Percentiles rank a stretch among this genome's conserved stretches.
These are phyloP conservation scores for Gentiana straminea DNA, from an alignment of 257 asterid species.

Conservation along the genomic window DNA sequence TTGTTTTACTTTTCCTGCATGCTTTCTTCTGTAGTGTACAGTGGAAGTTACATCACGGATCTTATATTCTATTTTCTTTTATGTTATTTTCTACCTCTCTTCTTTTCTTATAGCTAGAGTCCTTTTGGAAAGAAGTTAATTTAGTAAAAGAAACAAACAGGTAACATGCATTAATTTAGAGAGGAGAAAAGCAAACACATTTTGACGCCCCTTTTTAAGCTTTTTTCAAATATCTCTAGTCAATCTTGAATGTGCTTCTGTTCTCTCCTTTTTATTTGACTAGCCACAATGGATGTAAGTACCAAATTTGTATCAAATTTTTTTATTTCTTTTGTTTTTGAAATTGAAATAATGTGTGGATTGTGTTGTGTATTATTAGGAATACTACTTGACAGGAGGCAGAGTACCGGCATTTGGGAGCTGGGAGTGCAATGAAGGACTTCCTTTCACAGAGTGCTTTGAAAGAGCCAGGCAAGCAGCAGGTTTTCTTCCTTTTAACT, in stretches of 20 bases:
- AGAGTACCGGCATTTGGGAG: slow-evolving; percentile 80
- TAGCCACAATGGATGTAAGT: too few relatives aligned
- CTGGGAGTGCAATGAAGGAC: slow-evolving; percentile 59
- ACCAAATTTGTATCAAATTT: neutral
- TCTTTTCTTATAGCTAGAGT: neutral
- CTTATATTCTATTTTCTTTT: slow-evolving; percentile 4
- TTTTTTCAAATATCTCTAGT: neutral
- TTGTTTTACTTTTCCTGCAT: neutral
- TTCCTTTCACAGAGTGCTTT: slow-evolving; percentile 66
- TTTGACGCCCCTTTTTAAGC: neutral
- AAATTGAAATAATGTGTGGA: too few relatives aligned
- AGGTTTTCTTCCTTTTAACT: slow-evolving; percentile 38
- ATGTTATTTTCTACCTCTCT: neutral
- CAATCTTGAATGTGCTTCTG: neutral
- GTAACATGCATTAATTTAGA: too few relatives aligned
- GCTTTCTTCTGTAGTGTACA: slow-evolving; percentile 15
- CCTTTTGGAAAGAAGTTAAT: too few relatives aligned
- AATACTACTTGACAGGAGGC: slow-evolving; percentile 34
- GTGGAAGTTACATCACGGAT: slow-evolving; percentile 17
- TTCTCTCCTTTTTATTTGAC: too few relatives aligned
- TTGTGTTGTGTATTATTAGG: slow-evolving; percentile 14
- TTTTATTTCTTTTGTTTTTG: too few relatives aligned
- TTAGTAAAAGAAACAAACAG: too few relatives aligned
- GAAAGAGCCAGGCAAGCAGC: slow-evolving; percentile 51
- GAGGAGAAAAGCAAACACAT: too few relatives aligned